phyloP scores from a whole-genome alignment of 176 grass and related monocot species.

The Raddia distichophylla region DNA sequence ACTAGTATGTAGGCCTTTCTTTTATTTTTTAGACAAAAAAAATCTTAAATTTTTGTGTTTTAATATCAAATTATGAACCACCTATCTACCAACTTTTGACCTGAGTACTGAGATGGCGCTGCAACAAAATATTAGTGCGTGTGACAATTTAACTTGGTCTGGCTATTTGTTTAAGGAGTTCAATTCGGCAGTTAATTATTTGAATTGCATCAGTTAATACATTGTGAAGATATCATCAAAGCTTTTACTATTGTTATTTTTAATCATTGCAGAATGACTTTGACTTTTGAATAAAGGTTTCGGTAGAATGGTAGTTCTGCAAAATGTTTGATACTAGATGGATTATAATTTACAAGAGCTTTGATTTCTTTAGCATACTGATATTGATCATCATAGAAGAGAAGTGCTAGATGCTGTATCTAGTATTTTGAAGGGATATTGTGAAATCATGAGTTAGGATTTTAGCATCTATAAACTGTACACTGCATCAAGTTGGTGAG shows the following conservation, averaged over 20 bases:
- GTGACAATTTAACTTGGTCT: neutral
- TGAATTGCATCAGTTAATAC: neutral
- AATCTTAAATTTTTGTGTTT: no score
- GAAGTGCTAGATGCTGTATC: neutral
- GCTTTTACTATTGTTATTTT: constrained; percentile 2
- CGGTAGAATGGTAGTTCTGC: neutral
- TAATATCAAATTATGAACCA: no score
- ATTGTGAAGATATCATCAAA: constrained; percentile 13
- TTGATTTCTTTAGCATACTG: neutral
- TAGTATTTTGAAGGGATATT: neutral
- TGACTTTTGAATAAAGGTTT: constrained; percentile 1
- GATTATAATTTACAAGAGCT: neutral
- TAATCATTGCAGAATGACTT: constrained; percentile 8
- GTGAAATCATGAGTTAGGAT: neutral
- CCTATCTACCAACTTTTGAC: no score
- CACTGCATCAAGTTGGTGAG: neutral
- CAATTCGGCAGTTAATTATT: neutral
- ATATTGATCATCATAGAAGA: neutral
- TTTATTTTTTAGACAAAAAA: no score
- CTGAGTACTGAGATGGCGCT: neutral
- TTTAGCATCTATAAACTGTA: neutral
- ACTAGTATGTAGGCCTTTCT: no score
- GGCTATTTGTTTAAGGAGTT: constrained; percentile 1
- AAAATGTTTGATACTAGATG: neutral
- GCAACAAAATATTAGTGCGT: neutral